Evolutionary conservation across 1,139 yeast genomes (phyloP).

Genomic region (Sugiyamaella grinbergsii): DNA sequence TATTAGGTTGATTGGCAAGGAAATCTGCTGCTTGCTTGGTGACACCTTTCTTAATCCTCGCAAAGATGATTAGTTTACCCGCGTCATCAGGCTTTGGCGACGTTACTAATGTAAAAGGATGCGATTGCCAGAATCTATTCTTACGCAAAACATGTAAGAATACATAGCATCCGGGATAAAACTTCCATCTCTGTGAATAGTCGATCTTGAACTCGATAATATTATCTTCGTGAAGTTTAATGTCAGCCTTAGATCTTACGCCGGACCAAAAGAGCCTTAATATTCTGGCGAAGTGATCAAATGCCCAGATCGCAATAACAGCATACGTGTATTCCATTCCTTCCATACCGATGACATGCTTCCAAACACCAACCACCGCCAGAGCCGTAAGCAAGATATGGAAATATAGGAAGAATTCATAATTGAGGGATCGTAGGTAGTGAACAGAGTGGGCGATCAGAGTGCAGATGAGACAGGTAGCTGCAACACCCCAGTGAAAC

Average conservation of each 20-base stretch:
- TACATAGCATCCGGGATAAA: constrained; percentile 31
- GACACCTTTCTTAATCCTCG: constrained; percentile 27
- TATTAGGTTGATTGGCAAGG: constrained; percentile 21
- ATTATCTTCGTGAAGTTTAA: constrained; percentile 37
- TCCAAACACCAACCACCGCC: constrained; percentile 61
- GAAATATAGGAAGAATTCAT: constrained; percentile 49
- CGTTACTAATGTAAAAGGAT: constrained; percentile 63
- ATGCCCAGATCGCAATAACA: constrained; percentile 46
- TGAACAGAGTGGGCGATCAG: constrained; percentile 28
- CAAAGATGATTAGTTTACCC: constrained; percentile 23
- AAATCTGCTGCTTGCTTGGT: constrained; percentile 27
- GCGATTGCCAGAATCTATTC: constrained; percentile 57
- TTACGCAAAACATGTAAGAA: constrained; percentile 33
- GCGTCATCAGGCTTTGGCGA: constrained; percentile 27
- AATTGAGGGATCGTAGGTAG: constrained; percentile 23
- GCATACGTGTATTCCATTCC: constrained; percentile 45
- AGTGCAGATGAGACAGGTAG: constrained; percentile 31
- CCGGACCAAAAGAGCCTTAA: constrained; percentile 42
- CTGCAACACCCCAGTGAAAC: constrained; percentile 55
- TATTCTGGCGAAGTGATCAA: constrained; percentile 36
- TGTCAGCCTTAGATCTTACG: constrained; percentile 45
- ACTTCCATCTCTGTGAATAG: constrained; percentile 44
- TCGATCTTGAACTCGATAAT: constrained; percentile 37
- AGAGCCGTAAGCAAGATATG: constrained; percentile 62
- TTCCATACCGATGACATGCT: constrained; percentile 45